A percentile compares a stretch with the other conserved stretches of the same genome.
phyloP scores from a whole-genome alignment of 139 green algal genomes.

The Monoraphidium neglectum region DNA sequence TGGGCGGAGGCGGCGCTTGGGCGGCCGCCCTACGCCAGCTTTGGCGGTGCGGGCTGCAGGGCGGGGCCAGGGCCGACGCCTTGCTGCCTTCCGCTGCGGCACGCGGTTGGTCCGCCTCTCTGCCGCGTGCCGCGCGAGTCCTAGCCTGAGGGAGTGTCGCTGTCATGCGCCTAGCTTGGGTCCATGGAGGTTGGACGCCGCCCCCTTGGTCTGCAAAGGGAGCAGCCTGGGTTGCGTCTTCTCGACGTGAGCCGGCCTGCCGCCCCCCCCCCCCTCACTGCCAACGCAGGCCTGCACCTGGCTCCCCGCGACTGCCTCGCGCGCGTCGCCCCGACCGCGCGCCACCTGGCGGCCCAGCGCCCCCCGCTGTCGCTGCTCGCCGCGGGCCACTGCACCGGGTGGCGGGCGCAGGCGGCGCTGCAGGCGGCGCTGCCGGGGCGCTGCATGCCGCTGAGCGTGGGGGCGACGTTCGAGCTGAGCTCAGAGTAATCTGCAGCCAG shows the following conservation, averaged over 20 bases:
- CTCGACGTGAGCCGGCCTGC: background rate
- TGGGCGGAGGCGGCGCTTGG: conserved; percentile 4
- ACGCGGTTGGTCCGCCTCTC: background rate
- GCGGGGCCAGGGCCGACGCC: background rate
- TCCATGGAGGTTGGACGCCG: background rate
- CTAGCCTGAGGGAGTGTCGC: no score
- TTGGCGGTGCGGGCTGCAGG: conserved; percentile 41
- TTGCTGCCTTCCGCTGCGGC: background rate
- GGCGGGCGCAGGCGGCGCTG: background rate
- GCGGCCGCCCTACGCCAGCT: conserved; percentile 23
- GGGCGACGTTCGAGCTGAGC: background rate
- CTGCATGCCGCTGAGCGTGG: background rate
- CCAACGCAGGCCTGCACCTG: conserved; percentile 45
- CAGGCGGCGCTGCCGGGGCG: background rate
- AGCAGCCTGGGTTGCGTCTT: background rate
- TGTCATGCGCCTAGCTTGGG: background rate
- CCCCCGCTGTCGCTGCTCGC: conserved; percentile 23
- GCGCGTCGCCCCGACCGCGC: conserved; percentile 30
- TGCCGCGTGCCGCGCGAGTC: background rate
- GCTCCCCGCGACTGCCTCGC: conserved; percentile 8
- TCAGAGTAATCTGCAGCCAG: no score
- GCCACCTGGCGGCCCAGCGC: conserved; percentile 23
- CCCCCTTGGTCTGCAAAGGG: background rate
- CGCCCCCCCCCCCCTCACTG: no score
- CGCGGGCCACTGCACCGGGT: conserved; percentile 24